These are phyloP conservation scores for Metarhizium rileyi DNA, from an alignment of 2,329 filamentous ascomycete species.

Conservation along the genomic window DNA sequence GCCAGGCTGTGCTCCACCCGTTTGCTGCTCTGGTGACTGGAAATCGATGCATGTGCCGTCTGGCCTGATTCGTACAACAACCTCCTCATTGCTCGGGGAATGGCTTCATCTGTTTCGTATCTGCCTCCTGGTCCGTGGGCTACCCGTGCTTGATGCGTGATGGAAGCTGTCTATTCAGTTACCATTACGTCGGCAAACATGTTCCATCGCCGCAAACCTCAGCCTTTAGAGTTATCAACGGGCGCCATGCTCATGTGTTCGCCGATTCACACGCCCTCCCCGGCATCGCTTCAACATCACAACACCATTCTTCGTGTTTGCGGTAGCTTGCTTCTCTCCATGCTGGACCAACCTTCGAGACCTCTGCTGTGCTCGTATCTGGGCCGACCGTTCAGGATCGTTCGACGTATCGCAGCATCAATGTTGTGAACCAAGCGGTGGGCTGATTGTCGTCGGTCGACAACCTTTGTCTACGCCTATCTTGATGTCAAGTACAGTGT, in stretches of 20 bases:
- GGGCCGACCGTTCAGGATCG: constrained; percentile 12
- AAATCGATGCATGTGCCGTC: too few relatives aligned
- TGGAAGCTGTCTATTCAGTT: background rate
- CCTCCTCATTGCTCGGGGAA: too few relatives aligned
- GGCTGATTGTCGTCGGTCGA: background rate
- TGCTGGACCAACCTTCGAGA: background rate
- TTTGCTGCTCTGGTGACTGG: background rate
- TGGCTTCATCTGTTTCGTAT: too few relatives aligned
- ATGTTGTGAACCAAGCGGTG: constrained; percentile 11
- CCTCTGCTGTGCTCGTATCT: background rate
- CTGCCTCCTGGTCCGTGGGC: too few relatives aligned
- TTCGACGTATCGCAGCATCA: constrained; percentile 17
- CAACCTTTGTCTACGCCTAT: background rate
- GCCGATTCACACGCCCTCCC: background rate
- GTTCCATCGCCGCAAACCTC: too few relatives aligned
- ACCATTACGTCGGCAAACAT: background rate
- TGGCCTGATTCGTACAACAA: too few relatives aligned
- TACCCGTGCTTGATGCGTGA: too few relatives aligned
- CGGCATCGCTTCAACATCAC: background rate
- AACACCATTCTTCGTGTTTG: background rate
- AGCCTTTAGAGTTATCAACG: too few relatives aligned
- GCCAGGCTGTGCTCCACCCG: background rate
- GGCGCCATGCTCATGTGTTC: too few relatives aligned
- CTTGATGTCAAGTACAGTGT: background rate
- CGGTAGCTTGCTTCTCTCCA: background rate